A percentile compares a stretch with the other conserved stretches of the same genome.
These are phyloP conservation scores for Rhodosporidiobolus sp. DNA, from an alignment of 768 basidiomycete genomes.

Conservation along the genomic window DNA sequence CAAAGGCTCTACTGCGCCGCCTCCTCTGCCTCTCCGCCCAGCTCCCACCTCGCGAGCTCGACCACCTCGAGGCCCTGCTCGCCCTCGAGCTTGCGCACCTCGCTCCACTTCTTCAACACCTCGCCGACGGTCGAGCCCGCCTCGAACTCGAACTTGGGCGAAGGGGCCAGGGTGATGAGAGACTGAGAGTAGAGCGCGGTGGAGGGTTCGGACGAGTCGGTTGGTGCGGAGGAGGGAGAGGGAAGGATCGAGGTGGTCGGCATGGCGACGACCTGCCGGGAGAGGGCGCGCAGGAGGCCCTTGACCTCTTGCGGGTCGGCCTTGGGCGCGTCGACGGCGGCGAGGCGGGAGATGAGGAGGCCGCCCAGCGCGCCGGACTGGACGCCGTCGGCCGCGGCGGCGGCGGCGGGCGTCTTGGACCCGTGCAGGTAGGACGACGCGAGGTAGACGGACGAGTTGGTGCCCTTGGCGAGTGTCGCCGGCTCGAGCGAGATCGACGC, in stretches of 20 bases:
- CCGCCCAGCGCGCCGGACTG: constrained; percentile 51
- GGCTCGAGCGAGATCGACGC: constrained; percentile 47
- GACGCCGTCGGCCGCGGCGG: constrained; percentile 59
- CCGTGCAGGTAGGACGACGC: constrained; percentile 43
- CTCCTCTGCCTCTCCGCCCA: constrained; percentile 49
- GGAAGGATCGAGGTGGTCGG: constrained; percentile 54
- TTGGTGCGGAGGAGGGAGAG: constrained; percentile 45
- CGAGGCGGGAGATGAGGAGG: constrained; percentile 57
- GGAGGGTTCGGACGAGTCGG: constrained; percentile 49
- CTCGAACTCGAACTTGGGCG: constrained; percentile 38
- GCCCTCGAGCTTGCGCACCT: constrained; percentile 53
- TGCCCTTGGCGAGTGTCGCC: not conserved
- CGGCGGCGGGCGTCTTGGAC: constrained; percentile 62
- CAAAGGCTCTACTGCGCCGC: not conserved
- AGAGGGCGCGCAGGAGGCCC: constrained; percentile 63
- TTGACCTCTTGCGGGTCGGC: constrained; percentile 55
- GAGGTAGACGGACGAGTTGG: constrained; percentile 21
- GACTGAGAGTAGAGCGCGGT: constrained; percentile 68
- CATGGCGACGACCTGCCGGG: constrained; percentile 80
- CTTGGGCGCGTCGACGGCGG: constrained; percentile 1
- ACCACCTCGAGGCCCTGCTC: constrained; percentile 47
- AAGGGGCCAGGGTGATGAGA: constrained; percentile 54
- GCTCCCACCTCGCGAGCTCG: constrained; percentile 48
- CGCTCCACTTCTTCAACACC: constrained; percentile 60
- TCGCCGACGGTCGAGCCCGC: constrained; percentile 46